phyloP scores from a whole-genome alignment of 306 rosid species.

The Prosopis cineraria region DNA sequence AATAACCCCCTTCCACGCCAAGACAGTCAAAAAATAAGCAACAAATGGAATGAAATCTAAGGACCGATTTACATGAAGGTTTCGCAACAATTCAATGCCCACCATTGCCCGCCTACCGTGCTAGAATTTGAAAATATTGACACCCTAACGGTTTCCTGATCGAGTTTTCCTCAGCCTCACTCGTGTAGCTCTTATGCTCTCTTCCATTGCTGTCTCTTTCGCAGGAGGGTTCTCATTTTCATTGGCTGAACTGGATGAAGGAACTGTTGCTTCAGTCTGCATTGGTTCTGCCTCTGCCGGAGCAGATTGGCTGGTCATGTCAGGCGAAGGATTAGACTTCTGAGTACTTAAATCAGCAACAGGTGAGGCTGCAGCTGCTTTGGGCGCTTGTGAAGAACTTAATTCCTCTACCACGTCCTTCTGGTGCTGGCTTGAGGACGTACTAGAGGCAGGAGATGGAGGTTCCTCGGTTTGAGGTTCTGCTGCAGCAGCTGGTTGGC shows the following conservation, averaged over 20 bases:
- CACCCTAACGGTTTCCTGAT: conserved; percentile 41
- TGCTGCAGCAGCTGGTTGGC: conserved; percentile 39
- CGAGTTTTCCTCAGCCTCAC: conserved; percentile 58
- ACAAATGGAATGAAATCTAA: conserved; percentile 49
- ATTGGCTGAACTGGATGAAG: conserved; percentile 43
- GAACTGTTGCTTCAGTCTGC: conserved; percentile 38
- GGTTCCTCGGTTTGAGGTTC: conserved; percentile 56
- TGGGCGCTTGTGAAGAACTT: conserved; percentile 46
- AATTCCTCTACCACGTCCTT: conserved; percentile 65
- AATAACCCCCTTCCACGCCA: conserved; percentile 30
- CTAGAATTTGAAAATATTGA: conserved; percentile 27
- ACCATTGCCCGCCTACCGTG: conserved; percentile 37
- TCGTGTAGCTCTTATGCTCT: conserved; percentile 45
- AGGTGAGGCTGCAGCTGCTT: conserved; percentile 42
- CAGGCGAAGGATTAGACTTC: conserved; percentile 45
- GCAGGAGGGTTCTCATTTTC: conserved; percentile 53
- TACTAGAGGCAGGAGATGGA: conserved; percentile 66
- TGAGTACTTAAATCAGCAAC: conserved; percentile 39
- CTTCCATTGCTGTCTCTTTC: conserved; percentile 52
- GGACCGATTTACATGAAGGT: conserved; percentile 63
- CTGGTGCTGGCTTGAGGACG: conserved; percentile 63
- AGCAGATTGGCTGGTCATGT: conserved; percentile 41
- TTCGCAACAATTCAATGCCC: conserved; percentile 45
- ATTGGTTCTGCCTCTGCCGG: conserved; percentile 54
- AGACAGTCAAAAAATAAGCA: conserved; percentile 42